Evolutionary conservation across 1,284 basidiomycete species (phyloP).

Genomic region (Lignosus rhinocerotis): DNA sequence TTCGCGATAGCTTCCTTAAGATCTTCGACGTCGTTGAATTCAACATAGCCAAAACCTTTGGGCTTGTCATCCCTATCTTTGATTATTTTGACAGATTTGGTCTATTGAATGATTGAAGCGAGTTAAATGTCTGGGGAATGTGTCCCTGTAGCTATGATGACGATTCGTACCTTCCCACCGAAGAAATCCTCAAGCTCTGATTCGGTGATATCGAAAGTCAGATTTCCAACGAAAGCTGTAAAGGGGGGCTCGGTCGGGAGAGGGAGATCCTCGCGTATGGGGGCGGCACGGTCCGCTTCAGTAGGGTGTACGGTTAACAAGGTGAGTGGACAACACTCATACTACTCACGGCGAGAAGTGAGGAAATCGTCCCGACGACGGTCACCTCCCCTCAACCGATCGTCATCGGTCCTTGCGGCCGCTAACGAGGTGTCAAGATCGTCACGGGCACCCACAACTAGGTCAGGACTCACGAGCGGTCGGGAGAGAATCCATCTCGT

Average conservation of each 20-base stretch:
- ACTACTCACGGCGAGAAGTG: conserved; percentile 54
- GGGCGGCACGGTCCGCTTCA: conserved; percentile 64
- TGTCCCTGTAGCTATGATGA: not conserved
- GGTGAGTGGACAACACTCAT: conserved; percentile 6
- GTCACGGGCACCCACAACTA: conserved; percentile 13
- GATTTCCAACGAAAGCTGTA: conserved; percentile 95
- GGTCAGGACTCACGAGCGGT: conserved; percentile 72
- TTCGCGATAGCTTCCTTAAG: conserved; percentile 81
- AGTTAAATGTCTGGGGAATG: not conserved
- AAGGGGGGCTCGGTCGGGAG: conserved; percentile 94
- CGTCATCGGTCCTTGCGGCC: conserved; percentile 61
- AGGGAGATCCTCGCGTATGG: conserved; percentile 84
- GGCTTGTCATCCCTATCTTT: conserved; percentile 89
- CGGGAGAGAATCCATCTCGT: conserved; percentile 90
- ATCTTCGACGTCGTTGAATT: conserved; percentile 83
- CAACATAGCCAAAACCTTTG: conserved; percentile 98
- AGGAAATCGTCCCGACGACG: conserved; percentile 62
- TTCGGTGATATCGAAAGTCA: conserved; percentile 92
- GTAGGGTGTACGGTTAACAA: conserved; percentile 5
- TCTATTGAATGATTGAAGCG: conserved; percentile 39
- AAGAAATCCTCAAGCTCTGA: conserved; percentile 85
- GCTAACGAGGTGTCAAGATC: conserved; percentile 43
- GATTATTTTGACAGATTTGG: conserved; percentile 90
- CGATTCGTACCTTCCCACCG: conserved; percentile 52
- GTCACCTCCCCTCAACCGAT: conserved; percentile 48